phyloP scores from a whole-genome alignment of 2,329 filamentous ascomycete species.

The Pestalotiopsis sp. region DNA sequence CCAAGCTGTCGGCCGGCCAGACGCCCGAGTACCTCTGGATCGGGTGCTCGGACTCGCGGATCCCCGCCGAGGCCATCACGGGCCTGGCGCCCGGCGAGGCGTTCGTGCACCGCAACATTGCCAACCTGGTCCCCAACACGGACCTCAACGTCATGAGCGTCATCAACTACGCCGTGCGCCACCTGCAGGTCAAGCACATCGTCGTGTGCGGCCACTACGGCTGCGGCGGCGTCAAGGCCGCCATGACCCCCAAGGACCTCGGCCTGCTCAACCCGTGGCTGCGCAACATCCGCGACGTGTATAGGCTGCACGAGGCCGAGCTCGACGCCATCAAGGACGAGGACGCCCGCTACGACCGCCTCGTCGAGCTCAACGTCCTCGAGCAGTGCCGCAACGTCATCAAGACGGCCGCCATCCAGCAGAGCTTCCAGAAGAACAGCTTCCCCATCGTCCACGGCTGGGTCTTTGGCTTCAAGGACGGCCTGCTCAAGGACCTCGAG shows the following conservation, averaged over 20 bases:
- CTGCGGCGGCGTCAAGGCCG: conserved; percentile 76
- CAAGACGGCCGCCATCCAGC: conserved; percentile 79
- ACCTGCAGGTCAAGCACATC: conserved; percentile 81
- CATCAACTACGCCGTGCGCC: conserved; percentile 83
- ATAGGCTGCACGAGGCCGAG: conserved; percentile 71
- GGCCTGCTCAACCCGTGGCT: conserved; percentile 76
- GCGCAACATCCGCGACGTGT: conserved; percentile 74
- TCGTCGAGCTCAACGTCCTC: conserved; percentile 84
- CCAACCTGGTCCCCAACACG: conserved; percentile 79
- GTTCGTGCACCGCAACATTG: conserved; percentile 95
- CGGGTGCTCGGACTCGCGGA: conserved; percentile 87
- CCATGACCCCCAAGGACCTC: conserved; percentile 71
- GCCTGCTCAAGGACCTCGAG: conserved; percentile 66
- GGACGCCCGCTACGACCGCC: conserved; percentile 64
- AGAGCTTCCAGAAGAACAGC: conserved; percentile 64
- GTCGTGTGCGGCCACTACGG: conserved; percentile 80
- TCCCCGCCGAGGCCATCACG: conserved; percentile 87
- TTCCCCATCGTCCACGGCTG: conserved; percentile 74
- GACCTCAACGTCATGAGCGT: conserved; percentile 82
- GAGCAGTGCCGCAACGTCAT: conserved; percentile 78
- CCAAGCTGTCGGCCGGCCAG: conserved; percentile 65
- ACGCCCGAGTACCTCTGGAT: conserved; percentile 80
- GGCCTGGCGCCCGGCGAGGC: conserved; percentile 85
- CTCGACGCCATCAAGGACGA: conserved; percentile 65
- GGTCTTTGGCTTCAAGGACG: conserved; percentile 72